Evolutionary conservation across 2,329 filamentous ascomycete species (phyloP).

Genomic region (Paecilomyces variotii): DNA sequence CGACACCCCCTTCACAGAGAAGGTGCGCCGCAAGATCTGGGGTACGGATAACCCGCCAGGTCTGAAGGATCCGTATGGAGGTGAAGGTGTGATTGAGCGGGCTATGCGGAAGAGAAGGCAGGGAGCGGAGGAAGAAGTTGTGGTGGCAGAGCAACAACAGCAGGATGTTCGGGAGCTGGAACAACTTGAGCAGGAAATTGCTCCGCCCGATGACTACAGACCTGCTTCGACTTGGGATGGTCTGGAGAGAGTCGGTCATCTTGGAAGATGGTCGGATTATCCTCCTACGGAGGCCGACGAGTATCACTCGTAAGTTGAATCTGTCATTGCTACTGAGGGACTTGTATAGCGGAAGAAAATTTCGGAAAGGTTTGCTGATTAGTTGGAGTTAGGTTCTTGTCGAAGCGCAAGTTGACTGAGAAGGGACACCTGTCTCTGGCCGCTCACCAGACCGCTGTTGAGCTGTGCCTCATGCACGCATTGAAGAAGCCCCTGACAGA

Average conservation of each 20-base stretch:
- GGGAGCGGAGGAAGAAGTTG: slow-evolving; percentile 9
- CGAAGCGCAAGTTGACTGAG: slow-evolving; percentile 26
- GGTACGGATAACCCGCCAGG: slow-evolving; percentile 44
- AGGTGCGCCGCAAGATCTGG: slow-evolving; percentile 42
- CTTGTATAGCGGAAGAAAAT: neutral
- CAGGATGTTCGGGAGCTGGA: neutral
- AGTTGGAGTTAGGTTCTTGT: slow-evolving; percentile 23
- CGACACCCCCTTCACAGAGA: slow-evolving; percentile 34
- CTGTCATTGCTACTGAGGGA: neutral
- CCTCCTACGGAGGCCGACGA: slow-evolving; percentile 29
- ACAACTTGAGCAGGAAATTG: slow-evolving; percentile 3
- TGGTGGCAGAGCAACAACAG: slow-evolving; percentile 3
- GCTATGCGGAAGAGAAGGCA: slow-evolving; percentile 12
- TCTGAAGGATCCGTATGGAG: slow-evolving; percentile 40
- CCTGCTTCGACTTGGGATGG: slow-evolving; percentile 45
- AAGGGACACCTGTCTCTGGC: slow-evolving; percentile 30
- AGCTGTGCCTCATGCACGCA: slow-evolving; percentile 44
- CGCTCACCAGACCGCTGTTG: slow-evolving; percentile 50
- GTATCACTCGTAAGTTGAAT: slow-evolving; percentile 33
- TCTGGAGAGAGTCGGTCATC: slow-evolving; percentile 47
- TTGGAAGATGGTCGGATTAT: slow-evolving; percentile 32
- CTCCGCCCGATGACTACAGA: slow-evolving; percentile 29
- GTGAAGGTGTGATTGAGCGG: slow-evolving; percentile 26
- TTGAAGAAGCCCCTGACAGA: slow-evolving; percentile 30
- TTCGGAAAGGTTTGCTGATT: neutral